phyloP scores from a whole-genome alignment of 208 protist genomes.

The Trypanosomatidae sp. region DNA sequence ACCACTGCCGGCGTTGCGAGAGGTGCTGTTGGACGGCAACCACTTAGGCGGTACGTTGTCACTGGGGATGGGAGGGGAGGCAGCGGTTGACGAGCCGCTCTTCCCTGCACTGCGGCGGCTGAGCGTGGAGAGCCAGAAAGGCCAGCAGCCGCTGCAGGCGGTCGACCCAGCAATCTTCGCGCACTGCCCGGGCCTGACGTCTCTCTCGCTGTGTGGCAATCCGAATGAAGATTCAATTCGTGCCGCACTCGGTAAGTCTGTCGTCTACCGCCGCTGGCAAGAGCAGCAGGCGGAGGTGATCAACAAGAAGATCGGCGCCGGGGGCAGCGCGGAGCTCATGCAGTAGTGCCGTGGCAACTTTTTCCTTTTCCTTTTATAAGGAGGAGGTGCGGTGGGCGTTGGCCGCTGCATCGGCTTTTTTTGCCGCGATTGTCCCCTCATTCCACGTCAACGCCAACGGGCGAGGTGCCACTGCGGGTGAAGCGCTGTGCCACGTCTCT shows the following conservation, averaged over 20 bases:
- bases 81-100: background rate
- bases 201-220: slow-evolving; percentile 26
- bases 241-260: slow-evolving; percentile 18
- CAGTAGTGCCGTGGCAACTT: no score
- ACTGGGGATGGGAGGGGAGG: slow-evolving; percentile 8
- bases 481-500: no score
- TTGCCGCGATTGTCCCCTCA: no score
- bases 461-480: no score
- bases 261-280: slow-evolving; percentile 35
- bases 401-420: no score
- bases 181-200: slow-evolving; percentile 29
- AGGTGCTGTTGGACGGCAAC: slow-evolving; percentile 42
- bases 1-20: slow-evolving; percentile 29
- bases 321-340: slow-evolving; percentile 25
- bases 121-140: slow-evolving; percentile 15
- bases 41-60: slow-evolving; percentile 29
- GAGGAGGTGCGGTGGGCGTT: no score
- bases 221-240: slow-evolving; percentile 17
- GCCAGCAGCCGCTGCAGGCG: slow-evolving; percentile 13
- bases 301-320: slow-evolving; percentile 29
- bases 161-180: slow-evolving; percentile 30
- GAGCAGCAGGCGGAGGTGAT: slow-evolving; percentile 18
- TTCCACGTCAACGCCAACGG: no score
- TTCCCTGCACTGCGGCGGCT: slow-evolving; percentile 32
- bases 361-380: no score